Evolutionary conservation across 2,329 filamentous ascomycete species (phyloP).

Genomic region (Capronia epimyces): DNA sequence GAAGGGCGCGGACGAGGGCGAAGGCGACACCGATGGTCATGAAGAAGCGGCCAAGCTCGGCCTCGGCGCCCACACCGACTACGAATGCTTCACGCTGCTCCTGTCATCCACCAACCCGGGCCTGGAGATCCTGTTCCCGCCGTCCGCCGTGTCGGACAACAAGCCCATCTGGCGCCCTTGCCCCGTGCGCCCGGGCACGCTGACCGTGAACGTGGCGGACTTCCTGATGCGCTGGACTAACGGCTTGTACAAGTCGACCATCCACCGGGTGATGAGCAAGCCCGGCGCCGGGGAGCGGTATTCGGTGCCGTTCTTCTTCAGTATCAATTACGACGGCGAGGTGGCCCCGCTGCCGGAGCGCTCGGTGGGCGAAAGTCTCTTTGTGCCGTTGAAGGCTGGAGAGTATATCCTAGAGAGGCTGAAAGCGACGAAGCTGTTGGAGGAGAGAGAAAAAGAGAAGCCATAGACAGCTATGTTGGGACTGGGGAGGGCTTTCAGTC

Average conservation of each 20-base stretch:
- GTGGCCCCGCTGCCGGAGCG: constrained; percentile 34
- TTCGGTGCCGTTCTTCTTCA: constrained; percentile 41
- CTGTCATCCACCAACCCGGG: constrained; percentile 27
- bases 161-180: constrained; percentile 28
- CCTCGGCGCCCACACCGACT: constrained; percentile 33
- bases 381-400: constrained; percentile 26
- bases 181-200: constrained; percentile 35
- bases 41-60: constrained; percentile 21
- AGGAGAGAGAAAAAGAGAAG: not conserved
- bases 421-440: constrained; percentile 18
- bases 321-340: constrained; percentile 25
- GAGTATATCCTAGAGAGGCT: constrained; percentile 29
- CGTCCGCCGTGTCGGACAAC: constrained; percentile 18
- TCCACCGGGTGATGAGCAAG: constrained; percentile 39
- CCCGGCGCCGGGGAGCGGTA: constrained; percentile 37
- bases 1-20: not conserved
- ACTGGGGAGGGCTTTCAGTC: too few relatives aligned
- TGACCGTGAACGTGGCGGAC: constrained; percentile 47
- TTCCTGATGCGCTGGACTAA: constrained; percentile 42
- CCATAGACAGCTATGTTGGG: too few relatives aligned
- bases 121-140: constrained; percentile 29
- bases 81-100: constrained; percentile 49
- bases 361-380: constrained; percentile 21
- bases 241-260: constrained; percentile 41
- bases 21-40: not conserved